phyloP scores from a whole-genome alignment of 768 basidiomycete genomes.

The Lactarius pseudohatsudake region DNA sequence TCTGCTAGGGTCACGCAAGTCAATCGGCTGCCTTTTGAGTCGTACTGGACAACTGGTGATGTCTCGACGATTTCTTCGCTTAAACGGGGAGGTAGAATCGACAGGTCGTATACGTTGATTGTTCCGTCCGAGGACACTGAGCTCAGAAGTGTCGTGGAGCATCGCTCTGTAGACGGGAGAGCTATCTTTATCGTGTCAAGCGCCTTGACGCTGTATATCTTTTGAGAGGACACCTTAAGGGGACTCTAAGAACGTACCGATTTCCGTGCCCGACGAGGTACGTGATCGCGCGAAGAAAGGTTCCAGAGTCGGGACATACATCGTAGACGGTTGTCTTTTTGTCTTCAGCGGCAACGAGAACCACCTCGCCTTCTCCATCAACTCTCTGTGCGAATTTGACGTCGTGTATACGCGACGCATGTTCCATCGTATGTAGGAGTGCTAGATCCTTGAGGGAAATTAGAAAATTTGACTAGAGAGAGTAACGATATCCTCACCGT shows the following conservation, averaged over 20 bases:
- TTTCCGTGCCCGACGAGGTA: constrained; percentile 80
- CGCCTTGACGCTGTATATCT: constrained; percentile 67
- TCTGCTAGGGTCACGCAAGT: constrained; percentile 70
- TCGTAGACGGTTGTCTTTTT: constrained; percentile 82
- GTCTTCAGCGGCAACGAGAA: constrained; percentile 88
- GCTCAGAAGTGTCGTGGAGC: constrained; percentile 61
- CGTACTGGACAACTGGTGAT: constrained; percentile 63
- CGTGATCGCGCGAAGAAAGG: constrained; percentile 60
- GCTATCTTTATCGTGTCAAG: constrained; percentile 65
- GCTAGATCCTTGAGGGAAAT: constrained; percentile 64
- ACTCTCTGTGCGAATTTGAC: constrained; percentile 69
- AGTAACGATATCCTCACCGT: constrained; percentile 49
- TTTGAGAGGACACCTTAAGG: constrained; percentile 11
- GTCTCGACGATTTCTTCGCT: constrained; percentile 39
- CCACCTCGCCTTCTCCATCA: constrained; percentile 57
- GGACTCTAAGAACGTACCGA: constrained; percentile 52
- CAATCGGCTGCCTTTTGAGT: constrained; percentile 83
- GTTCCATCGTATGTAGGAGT: constrained; percentile 67
- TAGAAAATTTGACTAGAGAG: neutral
- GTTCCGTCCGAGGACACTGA: constrained; percentile 91
- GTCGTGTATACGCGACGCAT: constrained; percentile 84
- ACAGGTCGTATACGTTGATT: constrained; percentile 73
- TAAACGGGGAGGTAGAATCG: constrained; percentile 39
- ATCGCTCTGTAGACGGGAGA: constrained; percentile 43
- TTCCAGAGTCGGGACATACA: constrained; percentile 46